Percentiles rank a stretch among this genome's conserved stretches.
Evolutionary conservation across 2,329 filamentous ascomycete species (phyloP).

Genomic region (Phyllosticta citriasiana): DNA sequence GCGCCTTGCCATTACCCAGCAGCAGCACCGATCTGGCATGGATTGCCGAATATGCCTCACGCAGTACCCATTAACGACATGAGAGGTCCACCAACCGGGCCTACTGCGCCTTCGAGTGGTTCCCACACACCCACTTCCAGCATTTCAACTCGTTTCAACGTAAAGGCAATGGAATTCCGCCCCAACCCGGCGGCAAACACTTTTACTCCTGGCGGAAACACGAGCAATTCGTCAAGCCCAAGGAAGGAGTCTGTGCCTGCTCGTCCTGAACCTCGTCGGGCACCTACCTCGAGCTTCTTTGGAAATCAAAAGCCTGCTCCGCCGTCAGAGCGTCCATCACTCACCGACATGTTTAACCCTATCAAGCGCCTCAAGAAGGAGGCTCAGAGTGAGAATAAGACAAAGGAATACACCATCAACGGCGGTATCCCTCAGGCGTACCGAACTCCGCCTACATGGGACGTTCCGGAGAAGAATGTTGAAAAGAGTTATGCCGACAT

Average conservation of each 20-base stretch:
- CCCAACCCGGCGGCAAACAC: conserved; percentile 71
- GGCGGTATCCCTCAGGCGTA: conserved; percentile 77
- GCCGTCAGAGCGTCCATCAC: conserved; percentile 43
- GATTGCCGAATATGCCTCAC: conserved; percentile 40
- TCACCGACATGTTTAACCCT: conserved; percentile 49
- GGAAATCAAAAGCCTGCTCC: conserved; percentile 63
- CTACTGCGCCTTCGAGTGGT: conserved; percentile 43
- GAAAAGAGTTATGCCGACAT: conserved; percentile 73
- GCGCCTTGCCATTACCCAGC: conserved; percentile 41
- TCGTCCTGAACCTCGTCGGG: conserved; percentile 21
- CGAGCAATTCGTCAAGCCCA: conserved; percentile 63
- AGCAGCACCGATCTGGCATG: conserved; percentile 39
- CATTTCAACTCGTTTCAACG: conserved; percentile 47
- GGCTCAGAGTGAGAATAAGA: conserved; percentile 37
- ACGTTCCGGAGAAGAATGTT: conserved; percentile 55
- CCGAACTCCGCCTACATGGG: conserved; percentile 79
- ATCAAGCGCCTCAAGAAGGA: conserved; percentile 64
- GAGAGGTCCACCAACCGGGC: conserved; percentile 64
- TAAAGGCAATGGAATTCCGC: conserved; percentile 64
- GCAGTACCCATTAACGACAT: conserved; percentile 53
- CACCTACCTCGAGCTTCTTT: conserved; percentile 43
- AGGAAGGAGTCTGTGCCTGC: conserved; percentile 37
- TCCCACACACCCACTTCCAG: conserved; percentile 45
- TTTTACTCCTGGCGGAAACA: conserved; percentile 61
- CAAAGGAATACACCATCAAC: conserved; percentile 61